A percentile compares a stretch with the other conserved stretches of the same genome.
These are phyloP conservation scores for Cyclostephanos tholiformis DNA, from an alignment of 108 stramenopile species.

Conservation along the genomic window DNA sequence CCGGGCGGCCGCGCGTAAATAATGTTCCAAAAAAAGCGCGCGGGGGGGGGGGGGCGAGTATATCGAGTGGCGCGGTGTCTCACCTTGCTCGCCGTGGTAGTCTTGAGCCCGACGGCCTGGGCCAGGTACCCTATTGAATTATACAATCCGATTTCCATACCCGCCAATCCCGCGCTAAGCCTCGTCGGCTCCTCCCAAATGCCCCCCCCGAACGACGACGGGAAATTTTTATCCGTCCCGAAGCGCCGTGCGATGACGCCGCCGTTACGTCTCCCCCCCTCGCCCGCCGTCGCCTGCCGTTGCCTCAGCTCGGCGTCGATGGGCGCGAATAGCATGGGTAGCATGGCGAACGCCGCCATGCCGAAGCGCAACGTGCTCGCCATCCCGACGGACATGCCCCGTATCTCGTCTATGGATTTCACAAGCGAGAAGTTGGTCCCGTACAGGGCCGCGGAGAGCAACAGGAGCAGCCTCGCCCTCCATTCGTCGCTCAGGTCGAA, in stretches of 20 bases:
- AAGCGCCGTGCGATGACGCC: background rate
- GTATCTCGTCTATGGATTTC: constrained; percentile 63
- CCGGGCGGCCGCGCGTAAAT: no score
- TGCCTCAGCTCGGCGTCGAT: constrained; percentile 24
- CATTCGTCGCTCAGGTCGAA: constrained; percentile 26
- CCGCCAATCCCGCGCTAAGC: constrained; percentile 54
- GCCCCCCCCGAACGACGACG: no score
- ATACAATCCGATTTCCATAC: constrained; percentile 88
- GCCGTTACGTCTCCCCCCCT: background rate
- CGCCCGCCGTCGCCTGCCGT: background rate
- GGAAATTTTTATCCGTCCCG: background rate
- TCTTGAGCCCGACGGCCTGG: constrained; percentile 87
- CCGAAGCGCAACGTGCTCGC: constrained; percentile 72
- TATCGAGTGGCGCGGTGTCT: no score
- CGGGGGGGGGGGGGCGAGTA: no score
- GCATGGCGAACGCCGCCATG: constrained; percentile 65
- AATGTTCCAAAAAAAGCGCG: background rate
- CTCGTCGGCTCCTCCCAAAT: constrained; percentile 26
- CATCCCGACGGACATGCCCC: constrained; percentile 58
- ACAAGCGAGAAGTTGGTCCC: constrained; percentile 87
- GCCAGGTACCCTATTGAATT: constrained; percentile 86
- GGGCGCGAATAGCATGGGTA: constrained; percentile 66
- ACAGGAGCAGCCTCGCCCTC: constrained; percentile 61
- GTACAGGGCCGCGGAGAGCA: constrained; percentile 74
- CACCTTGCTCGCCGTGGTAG: constrained; percentile 74